A percentile compares a stretch with the other conserved stretches of the same genome.
phyloP scores from a whole-genome alignment of 1,284 basidiomycete species.

The Cutaneotrichosporon curvatum region DNA sequence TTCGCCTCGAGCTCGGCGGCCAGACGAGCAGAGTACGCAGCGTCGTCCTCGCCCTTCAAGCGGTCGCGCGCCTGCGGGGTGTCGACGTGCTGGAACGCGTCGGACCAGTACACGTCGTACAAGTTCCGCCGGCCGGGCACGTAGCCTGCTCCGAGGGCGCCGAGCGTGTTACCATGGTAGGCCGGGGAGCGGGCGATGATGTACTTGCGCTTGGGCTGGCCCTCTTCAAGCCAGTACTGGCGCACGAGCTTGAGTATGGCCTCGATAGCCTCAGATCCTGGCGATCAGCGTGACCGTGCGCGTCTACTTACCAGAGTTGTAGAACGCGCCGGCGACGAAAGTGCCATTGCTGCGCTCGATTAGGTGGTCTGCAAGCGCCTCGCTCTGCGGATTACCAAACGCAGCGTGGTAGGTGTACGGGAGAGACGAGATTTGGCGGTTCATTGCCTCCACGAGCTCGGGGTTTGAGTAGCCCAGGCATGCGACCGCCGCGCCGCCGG shows the following conservation, averaged over 20 bases:
- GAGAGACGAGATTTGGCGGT: conserved; percentile 20
- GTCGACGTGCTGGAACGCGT: conserved; percentile 26
- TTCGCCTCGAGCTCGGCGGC: conserved; percentile 73
- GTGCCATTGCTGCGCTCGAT: conserved; percentile 19
- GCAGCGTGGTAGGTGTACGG: conserved; percentile 28
- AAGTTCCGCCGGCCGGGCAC: conserved; percentile 25
- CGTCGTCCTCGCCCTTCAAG: conserved; percentile 61
- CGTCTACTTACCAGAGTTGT: conserved; percentile 17
- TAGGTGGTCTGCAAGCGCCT: conserved; percentile 22
- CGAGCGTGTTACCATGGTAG: conserved; percentile 77
- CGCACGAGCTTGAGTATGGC: conserved; percentile 28
- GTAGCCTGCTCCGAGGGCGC: conserved; percentile 29
- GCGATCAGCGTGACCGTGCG: not conserved
- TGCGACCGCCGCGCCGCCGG: conserved; percentile 72
- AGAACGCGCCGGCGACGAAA: conserved; percentile 27
- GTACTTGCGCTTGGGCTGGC: conserved; percentile 61
- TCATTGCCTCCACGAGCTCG: conserved; percentile 37
- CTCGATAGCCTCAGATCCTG: conserved; percentile 32
- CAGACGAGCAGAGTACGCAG: conserved; percentile 66
- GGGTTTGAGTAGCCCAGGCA: conserved; percentile 70
- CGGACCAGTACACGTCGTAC: conserved; percentile 54
- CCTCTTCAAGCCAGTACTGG: conserved; percentile 53
- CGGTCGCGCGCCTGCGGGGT: conserved; percentile 55
- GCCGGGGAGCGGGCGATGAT: conserved; percentile 72
- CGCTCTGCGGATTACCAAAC: conserved; percentile 14